Base-by-base conservation (phyloP, 306 rosid genomes). In the Rosa multiflora region DNA sequence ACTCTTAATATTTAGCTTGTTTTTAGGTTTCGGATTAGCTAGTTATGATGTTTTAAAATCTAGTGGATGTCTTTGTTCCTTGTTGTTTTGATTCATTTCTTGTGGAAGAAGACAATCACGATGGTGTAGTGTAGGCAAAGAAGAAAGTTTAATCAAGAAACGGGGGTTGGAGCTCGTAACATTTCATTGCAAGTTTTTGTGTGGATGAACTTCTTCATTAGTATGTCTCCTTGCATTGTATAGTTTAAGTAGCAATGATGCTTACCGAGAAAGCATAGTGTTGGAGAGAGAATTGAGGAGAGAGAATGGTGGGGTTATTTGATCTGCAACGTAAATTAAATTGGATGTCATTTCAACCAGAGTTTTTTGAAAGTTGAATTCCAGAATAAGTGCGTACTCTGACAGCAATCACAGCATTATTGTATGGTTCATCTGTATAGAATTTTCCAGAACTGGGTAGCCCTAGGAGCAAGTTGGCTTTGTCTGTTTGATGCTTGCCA, bases 91-190 rank as follows among this genome's bases (percentile, higher is more conserved):
- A 17, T 72, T 78, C 51, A 74, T 51, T 43, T 58, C 40, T 62
- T 46, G 51, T 61, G 35, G 44, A 66, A 43, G 37, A 70, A 72
- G 74, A 53, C 1, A 49, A 43, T 43, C 43, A 73, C 37, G 78
- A 67, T 58, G 69, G 74, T 83, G 70, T 78, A 75, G 85, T 74
- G 63, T 80, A 75, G 87, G 72, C 51, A 70, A 77, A 44, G 78
- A 67, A 74, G 83, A 77, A 17, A 14, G 4, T 48, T 59, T 66
- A 49, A 61, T 74, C 55, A n/a, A n/a, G 71, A 80, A 80, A 62
- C 59, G 66, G 78, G 47, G 73, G 48, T 79, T 72, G 81, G 68
- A 80, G 78, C 86, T 79, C 47, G 46, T 53, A 44, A 75, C 67
- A 79, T 44, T 55, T 73, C 73, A 58, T 77, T 76, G 84, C 79